A percentile compares a stretch with the other conserved stretches of the same genome.
These are phyloP conservation scores for Melanopsichium pennsylvanicum DNA, from an alignment of 1,284 basidiomycete species.

Conservation along the genomic window DNA sequence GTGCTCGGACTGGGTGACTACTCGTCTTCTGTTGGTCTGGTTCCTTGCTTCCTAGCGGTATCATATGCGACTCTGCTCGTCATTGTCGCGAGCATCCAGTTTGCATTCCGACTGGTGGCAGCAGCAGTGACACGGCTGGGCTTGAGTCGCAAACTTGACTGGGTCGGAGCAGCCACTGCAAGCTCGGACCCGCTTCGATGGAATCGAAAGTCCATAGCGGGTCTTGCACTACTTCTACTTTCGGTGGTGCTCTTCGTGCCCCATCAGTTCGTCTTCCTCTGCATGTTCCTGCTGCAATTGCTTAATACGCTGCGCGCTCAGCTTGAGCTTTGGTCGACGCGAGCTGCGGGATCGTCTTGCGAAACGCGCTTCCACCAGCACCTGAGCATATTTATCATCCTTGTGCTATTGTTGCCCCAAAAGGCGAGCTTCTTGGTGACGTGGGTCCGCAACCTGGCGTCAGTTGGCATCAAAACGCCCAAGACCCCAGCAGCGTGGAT, in stretches of 20 bases:
- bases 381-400: conserved; percentile 72
- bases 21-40: conserved; percentile 15
- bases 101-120: conserved; percentile 22
- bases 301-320: conserved; percentile 60
- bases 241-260: conserved; percentile 80
- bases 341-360: conserved; percentile 24
- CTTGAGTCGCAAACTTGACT: conserved; percentile 12
- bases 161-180: conserved; percentile 15
- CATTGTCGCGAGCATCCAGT: conserved; percentile 22
- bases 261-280: conserved; percentile 87
- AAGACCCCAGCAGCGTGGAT: conserved; percentile 45
- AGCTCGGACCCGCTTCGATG: conserved; percentile 25
- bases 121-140: conserved; percentile 4
- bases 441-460: conserved; percentile 79
- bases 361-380: conserved; percentile 69
- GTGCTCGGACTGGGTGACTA: conserved; percentile 25
- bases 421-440: conserved; percentile 81
- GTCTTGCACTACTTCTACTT: conserved; percentile 73
- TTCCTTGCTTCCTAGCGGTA: conserved; percentile 27
- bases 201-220: conserved; percentile 67
- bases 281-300: conserved; percentile 80
- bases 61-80: conserved; percentile 27
- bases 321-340: conserved; percentile 12
- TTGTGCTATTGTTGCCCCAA: conserved; percentile 85
- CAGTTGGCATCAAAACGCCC: conserved; percentile 64